These are phyloP conservation scores for Sclerotinia sclerotiorum DNA, from an alignment of 2,329 filamentous ascomycete genomes.

Conservation along the genomic window DNA sequence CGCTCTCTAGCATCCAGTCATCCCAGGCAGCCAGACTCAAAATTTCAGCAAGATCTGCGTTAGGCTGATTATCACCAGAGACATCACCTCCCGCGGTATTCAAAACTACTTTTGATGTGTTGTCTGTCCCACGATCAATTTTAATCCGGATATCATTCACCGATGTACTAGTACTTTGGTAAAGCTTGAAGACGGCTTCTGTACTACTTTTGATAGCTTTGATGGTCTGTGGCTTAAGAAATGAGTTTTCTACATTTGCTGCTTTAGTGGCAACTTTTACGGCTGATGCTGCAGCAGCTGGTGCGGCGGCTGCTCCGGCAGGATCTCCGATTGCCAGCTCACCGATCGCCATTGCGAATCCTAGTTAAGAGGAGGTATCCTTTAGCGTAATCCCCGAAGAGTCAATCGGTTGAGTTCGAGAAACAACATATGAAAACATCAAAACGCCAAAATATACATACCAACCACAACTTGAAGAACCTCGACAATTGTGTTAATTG, in stretches of 20 bases:
- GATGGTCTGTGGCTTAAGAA: neutral
- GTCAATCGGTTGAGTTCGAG: neutral
- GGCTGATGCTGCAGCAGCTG: neutral
- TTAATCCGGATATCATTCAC: neutral
- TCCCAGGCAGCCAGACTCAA: neutral
- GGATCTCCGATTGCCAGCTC: neutral
- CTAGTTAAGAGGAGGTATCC: neutral
- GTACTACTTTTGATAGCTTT: neutral
- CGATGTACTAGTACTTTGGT: neutral
- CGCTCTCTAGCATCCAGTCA: constrained; percentile 2
- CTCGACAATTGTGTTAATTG: neutral
- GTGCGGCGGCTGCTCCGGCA: constrained; percentile 2
- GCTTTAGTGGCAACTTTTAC: neutral
- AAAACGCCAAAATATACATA: neutral
- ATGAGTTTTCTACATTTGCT: neutral
- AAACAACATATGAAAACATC: too few relatives aligned
- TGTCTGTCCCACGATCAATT: too few relatives aligned
- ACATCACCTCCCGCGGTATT: neutral
- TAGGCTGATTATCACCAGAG: neutral
- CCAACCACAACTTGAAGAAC: neutral
- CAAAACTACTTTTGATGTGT: neutral
- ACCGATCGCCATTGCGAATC: constrained; percentile 7
- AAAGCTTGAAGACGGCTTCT: constrained; percentile 3
- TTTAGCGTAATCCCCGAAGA: neutral
- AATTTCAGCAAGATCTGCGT: neutral